Base-by-base conservation (phyloP, 768 basidiomycete genomes). In the Lactarius tabidus region DNA sequence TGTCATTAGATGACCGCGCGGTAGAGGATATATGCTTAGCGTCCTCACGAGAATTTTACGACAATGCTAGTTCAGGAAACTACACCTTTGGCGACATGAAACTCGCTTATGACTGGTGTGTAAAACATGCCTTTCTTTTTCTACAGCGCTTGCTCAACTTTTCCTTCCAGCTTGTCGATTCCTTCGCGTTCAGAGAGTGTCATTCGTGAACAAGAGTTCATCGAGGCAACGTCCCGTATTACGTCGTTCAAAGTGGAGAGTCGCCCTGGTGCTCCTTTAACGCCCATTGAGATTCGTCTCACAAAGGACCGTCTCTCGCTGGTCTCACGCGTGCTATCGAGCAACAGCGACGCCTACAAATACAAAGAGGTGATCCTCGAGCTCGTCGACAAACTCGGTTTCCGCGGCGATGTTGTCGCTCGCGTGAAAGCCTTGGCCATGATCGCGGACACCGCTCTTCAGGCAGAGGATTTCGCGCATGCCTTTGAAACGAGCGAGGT, bases 51-150 rank as follows among this genome's bases (percentile, higher is more conserved):
- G 97, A 98, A 77, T 86, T 97, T 67, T 99, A 98, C 75, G 94
- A 98, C 73, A 98, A 98, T 71, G 91, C 97, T 2, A 87, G 82
- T 67, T 90, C 87, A 1, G 97, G 94, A 6, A 99, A 98, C 71
- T 89, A 94, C 73, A 91, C 93, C 70, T 81, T 84, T 41, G 95
- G 96, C 5, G 93, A 96, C 59, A 98, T 99, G 95, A 96, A 94
- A 74, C 79, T 93, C 57, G 97, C 97, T 1, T 95, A 95, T 75
- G 93, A 96, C 63, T 98, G 97, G 96, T 97, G 74, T 66, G 71
- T 68, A 14, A 29, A 39, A n/a, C 52, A 18, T 23, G 26, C 9
- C 10, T 12, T 8, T 26, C 35, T n/a, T 5, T 28, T 17, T 31
- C 20, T 59, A 14, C 65, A 23, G 57, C 17, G 12, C 10, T 62